Conservation (phyloP, 2,329 filamentous ascomycete species). For the Mycocentrospora acerina region DNA sequence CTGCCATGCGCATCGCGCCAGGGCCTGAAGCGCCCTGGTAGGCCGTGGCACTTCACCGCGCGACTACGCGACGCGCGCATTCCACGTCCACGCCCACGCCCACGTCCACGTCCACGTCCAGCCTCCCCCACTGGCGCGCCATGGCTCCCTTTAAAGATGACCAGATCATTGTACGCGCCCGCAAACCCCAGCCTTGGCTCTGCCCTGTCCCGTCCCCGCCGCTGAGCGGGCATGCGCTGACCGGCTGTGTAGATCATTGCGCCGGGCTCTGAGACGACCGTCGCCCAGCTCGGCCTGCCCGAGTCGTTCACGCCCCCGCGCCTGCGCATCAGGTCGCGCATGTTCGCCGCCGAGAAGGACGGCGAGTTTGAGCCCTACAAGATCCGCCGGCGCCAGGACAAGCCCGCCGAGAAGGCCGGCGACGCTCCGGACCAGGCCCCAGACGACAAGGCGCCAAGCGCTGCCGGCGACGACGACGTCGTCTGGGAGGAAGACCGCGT, state of each 20-base stretch:
- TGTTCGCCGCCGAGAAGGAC: slow-evolving; percentile 79
- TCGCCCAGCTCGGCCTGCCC: slow-evolving; percentile 85
- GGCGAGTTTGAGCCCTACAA: slow-evolving; percentile 82
- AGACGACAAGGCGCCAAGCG: slow-evolving; percentile 26
- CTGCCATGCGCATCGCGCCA: neutral
- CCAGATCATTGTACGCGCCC: slow-evolving; percentile 44
- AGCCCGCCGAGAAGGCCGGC: slow-evolving; percentile 28
- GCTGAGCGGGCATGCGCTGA: slow-evolving; percentile 12
- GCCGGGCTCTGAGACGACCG: slow-evolving; percentile 83
- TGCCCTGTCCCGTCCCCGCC: neutral
- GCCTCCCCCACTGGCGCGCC: slow-evolving; percentile 28
- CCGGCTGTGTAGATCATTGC: slow-evolving; percentile 60
- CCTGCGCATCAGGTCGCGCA: slow-evolving; percentile 83
- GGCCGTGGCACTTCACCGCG: neutral
- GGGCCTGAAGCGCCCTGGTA: neutral
- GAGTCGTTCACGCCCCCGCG: slow-evolving; percentile 91
- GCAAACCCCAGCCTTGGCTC: neutral
- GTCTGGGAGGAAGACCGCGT: slow-evolving; percentile 88
- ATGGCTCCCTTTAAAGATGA: slow-evolving; percentile 51
- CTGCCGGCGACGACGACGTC: slow-evolving; percentile 56
- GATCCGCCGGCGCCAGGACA: slow-evolving; percentile 58
- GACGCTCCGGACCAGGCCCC: slow-evolving; percentile 29
- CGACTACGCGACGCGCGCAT: neutral
- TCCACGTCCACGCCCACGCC: slow-evolving; percentile 4
- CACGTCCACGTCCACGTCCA: slow-evolving; percentile 2